phyloP scores from a whole-genome alignment of 2,329 filamentous ascomycete genomes.

The Chaetomium sp. region DNA sequence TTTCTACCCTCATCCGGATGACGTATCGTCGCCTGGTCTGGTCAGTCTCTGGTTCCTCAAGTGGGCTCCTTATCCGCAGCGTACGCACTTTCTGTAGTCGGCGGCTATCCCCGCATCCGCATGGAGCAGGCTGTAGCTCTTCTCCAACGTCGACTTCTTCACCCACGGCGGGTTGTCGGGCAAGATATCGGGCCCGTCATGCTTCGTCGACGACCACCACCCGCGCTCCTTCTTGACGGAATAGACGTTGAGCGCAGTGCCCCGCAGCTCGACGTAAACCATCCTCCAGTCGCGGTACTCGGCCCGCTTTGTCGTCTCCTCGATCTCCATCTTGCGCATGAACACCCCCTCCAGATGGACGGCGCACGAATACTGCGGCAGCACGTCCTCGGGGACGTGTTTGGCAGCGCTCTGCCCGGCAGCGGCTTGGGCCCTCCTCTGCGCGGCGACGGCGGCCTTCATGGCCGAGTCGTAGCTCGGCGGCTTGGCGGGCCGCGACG shows the following conservation, averaged over 20 bases:
- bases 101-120: conserved; percentile 74
- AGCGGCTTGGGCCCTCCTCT: conserved; percentile 30
- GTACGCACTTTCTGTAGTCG: conserved; percentile 67
- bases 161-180: conserved; percentile 56
- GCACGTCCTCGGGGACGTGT: conserved; percentile 47
- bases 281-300: conserved; percentile 65
- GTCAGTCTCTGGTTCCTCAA: conserved; percentile 18
- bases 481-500: conserved; percentile 50
- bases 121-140: conserved; percentile 71
- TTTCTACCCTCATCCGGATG: conserved; percentile 71
- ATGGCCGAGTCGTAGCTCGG: conserved; percentile 48
- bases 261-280: conserved; percentile 64
- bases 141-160: conserved; percentile 59
- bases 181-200: conserved; percentile 50
- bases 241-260: conserved; percentile 69
- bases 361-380: conserved; percentile 61
- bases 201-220: conserved; percentile 50
- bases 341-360: conserved; percentile 61
- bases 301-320: conserved; percentile 64
- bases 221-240: conserved; percentile 61
- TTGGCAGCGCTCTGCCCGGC: conserved; percentile 33
- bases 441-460: conserved; percentile 35
- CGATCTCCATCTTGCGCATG: conserved; percentile 66
- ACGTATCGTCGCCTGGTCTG: conserved; percentile 60
- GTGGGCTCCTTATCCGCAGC: background rate